Evolutionary conservation across 129 eudicot species (phyloP), one percentile per base, ranked within the genome.

Genomic region (Flaveria bidentis): DNA sequence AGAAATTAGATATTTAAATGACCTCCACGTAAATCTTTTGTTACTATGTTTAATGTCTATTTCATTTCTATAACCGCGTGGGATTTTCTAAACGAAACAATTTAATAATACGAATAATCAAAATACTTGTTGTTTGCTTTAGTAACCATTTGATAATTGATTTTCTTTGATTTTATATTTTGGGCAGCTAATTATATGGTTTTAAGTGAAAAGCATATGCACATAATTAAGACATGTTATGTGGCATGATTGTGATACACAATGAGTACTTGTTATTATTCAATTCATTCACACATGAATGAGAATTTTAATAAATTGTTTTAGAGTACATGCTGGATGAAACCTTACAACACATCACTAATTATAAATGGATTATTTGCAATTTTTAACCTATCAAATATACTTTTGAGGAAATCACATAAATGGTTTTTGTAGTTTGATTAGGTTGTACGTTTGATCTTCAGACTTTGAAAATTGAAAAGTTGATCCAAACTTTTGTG

Each of bases 241-340:
- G 60, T 72, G 78, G 41, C 73, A 79, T 79, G 73, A 79, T 79
- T 64, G 67, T 79, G 78, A 55, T 79, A 50, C 78, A 63, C 83
- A 64, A 72, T 79, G 83, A 79, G 61, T 79, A 71, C 73, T 79
- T 33, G 39, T 33, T 72, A 72, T 69, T 62, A 51, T 65, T 72
- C 49, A 51, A 79, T 72, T 36, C 73, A 79, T n/a, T 71, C 73
- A 51, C 67, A 79, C 78, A 65, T 79, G 61, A 58, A 51, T 64
- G 68, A 50, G 66, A 41, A 49, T 71, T 36, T 71, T 68, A 25
- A 18, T 46, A 58, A 2, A 5, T 20, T 9, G 9, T 66, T 20
- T 33, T 30, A 28, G 33, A 76, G 47, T 12, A 15, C 67, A 22
- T 76, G 53, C 45, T 36, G 49, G 50, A 10, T 69, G 42, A 42